phyloP scores from a whole-genome alignment of 2,329 filamentous ascomycete species.

The Stagonosporopsis cucurbitacearum region DNA sequence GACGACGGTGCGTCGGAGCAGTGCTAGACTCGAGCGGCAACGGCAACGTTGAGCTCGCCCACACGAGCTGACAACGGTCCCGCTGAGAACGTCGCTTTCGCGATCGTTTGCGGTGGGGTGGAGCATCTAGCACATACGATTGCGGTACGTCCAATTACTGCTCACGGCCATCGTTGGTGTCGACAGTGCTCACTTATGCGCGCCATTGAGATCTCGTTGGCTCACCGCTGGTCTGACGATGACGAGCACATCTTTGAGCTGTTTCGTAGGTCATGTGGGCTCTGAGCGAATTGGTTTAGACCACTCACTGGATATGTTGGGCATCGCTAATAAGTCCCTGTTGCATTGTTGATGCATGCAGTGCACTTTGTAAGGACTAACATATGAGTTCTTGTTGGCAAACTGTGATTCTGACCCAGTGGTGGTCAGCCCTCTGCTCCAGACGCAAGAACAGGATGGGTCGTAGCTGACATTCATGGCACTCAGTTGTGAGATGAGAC shows the following conservation, averaged over 20 bases:
- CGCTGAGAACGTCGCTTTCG: background rate
- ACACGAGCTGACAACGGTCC: slow-evolving; percentile 1
- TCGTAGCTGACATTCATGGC: background rate
- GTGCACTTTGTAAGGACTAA: background rate
- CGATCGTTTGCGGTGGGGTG: slow-evolving; percentile 1
- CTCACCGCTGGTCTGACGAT: slow-evolving; percentile 11
- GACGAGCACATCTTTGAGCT: background rate
- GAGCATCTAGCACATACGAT: background rate
- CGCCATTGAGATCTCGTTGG: background rate
- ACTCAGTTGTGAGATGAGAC: background rate
- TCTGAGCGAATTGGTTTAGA: no score
- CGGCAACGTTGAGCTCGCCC: slow-evolving; percentile 5
- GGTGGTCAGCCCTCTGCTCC: background rate
- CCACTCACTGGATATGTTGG: background rate
- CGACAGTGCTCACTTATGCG: slow-evolving; percentile 6
- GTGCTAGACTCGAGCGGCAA: slow-evolving; percentile 4
- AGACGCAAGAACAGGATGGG: background rate
- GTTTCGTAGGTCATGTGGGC: background rate
- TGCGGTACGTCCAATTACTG: slow-evolving; percentile 7
- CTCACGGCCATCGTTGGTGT: background rate
- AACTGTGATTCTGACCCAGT: no score
- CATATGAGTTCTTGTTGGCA: no score
- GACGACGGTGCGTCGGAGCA: slow-evolving; percentile 4
- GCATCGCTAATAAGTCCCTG: background rate
- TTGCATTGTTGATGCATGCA: background rate